A percentile compares a stretch with the other conserved stretches of the same genome.
These are phyloP conservation scores for Protomyces inouyei DNA, from an alignment of 1,139 yeast species.

Conservation along the genomic window DNA sequence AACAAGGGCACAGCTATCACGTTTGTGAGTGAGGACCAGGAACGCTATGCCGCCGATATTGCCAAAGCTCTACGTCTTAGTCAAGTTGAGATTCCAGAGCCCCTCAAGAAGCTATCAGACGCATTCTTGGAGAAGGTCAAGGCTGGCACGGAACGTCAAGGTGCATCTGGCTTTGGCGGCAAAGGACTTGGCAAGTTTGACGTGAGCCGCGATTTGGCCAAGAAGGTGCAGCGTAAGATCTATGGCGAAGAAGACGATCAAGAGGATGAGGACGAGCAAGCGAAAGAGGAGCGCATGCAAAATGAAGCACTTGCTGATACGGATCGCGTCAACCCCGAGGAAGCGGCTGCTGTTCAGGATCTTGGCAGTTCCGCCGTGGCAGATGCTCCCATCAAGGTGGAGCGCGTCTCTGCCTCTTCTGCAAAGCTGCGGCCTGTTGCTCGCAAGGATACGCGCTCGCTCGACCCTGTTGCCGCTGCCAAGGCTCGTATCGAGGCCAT, in stretches of 20 bases:
- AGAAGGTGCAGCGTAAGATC: conserved; percentile 49
- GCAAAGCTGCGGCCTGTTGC: conserved; percentile 6
- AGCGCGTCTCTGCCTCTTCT: conserved; percentile 27
- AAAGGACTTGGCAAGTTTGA: conserved; percentile 82
- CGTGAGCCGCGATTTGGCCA: conserved; percentile 56
- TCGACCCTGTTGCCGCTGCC: conserved; percentile 29
- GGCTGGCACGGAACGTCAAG: conserved; percentile 58
- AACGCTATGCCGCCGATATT: conserved; percentile 61
- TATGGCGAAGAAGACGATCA: conserved; percentile 41
- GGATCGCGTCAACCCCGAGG: conserved; percentile 28
- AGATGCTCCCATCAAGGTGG: conserved; percentile 27
- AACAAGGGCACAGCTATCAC: conserved; percentile 72
- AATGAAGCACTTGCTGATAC: conserved; percentile 34
- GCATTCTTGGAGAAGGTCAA: conserved; percentile 59
- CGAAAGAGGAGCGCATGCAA: conserved; percentile 33
- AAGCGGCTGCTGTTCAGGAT: conserved; percentile 30
- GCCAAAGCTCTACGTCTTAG: conserved; percentile 62
- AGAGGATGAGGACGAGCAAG: conserved; percentile 36
- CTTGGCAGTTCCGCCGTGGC: conserved; percentile 31
- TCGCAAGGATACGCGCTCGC: conserved; percentile 14
- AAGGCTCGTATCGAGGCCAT: conserved; percentile 29
- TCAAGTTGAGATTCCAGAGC: conserved; percentile 51
- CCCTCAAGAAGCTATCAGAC: conserved; percentile 52
- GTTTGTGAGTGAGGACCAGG: conserved; percentile 61
- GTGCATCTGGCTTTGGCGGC: conserved; percentile 83